A percentile compares a stretch with the other conserved stretches of the same genome.
phyloP scores from a whole-genome alignment of 2,329 filamentous ascomycete species.

The Myotisia sp. region DNA sequence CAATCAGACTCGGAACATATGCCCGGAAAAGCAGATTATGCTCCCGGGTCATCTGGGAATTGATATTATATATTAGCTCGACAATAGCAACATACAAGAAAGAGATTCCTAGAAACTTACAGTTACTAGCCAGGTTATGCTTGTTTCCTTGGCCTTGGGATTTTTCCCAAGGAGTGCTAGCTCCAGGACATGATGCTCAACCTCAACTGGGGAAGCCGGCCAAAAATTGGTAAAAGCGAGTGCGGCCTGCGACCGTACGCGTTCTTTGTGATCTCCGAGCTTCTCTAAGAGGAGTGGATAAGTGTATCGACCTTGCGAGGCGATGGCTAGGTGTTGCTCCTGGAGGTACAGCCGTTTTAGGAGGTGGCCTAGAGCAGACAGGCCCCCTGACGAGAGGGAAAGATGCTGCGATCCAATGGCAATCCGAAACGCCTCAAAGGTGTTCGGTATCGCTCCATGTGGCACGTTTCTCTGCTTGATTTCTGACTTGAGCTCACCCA shows the following conservation, averaged over 20 bases:
- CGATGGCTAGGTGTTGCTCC: constrained; percentile 57
- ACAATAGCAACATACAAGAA: not conserved
- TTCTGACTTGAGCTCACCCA: constrained; percentile 65
- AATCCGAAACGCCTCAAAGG: constrained; percentile 69
- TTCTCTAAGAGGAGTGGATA: constrained; percentile 67
- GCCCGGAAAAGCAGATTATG: constrained; percentile 64
- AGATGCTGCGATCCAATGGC: constrained; percentile 65
- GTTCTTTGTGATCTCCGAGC: constrained; percentile 78
- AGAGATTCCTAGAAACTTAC: constrained; percentile 30
- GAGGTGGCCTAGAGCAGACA: constrained; percentile 76
- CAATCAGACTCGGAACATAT: constrained; percentile 72
- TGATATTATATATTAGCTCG: not conserved
- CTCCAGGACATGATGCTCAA: constrained; percentile 68
- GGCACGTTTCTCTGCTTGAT: constrained; percentile 91
- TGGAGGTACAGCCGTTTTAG: constrained; percentile 75
- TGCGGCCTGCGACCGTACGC: constrained; percentile 58
- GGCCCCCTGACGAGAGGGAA: constrained; percentile 64
- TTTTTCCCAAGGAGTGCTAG: constrained; percentile 67
- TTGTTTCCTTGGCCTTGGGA: constrained; percentile 66
- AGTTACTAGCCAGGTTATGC: constrained; percentile 72
- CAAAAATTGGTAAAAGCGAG: constrained; percentile 69
- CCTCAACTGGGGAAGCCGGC: constrained; percentile 52
- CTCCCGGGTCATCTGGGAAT: constrained; percentile 61
- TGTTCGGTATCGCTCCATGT: constrained; percentile 50
- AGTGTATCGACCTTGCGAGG: constrained; percentile 54